These are phyloP conservation scores for Zoysia japonica DNA, from an alignment of 176 grass and related monocot genomes.

Conservation along the genomic window DNA sequence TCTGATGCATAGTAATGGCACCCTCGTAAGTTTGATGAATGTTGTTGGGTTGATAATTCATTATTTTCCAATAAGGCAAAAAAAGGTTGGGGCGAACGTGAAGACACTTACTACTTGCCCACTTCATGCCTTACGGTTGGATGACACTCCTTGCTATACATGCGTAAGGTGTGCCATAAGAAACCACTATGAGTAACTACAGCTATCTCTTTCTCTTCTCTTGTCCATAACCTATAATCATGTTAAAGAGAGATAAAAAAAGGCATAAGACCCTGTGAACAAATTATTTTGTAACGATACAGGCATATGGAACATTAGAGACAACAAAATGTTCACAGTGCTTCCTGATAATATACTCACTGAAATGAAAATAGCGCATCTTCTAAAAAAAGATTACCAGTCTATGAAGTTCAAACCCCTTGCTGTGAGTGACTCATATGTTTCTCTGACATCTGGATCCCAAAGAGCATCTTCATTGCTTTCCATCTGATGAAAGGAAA, in stretches of 20 bases:
- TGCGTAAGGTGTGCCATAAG: slow-evolving; percentile 64
- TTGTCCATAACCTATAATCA: slow-evolving; percentile 88
- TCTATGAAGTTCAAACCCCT: slow-evolving; percentile 89
- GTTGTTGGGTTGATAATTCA: background rate
- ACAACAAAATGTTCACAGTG: background rate
- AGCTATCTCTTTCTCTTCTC: slow-evolving; percentile 86
- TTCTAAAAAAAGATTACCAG: slow-evolving; percentile 55
- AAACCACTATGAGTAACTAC: slow-evolving; percentile 81
- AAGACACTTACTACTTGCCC: slow-evolving; percentile 57
- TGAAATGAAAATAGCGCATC: background rate
- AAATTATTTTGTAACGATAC: slow-evolving; percentile 6
- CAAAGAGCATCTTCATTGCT: slow-evolving; percentile 89
- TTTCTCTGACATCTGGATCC: slow-evolving; percentile 73
- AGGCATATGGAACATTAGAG: background rate
- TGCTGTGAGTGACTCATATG: slow-evolving; percentile 52
- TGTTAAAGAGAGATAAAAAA: background rate
- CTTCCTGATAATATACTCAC: background rate
- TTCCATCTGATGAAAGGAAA: slow-evolving; percentile 66
- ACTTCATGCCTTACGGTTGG: slow-evolving; percentile 58
- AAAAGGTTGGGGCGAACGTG: background rate
- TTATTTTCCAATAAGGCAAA: background rate
- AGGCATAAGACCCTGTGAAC: background rate
- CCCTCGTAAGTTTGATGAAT: background rate
- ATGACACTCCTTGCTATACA: slow-evolving; percentile 70
- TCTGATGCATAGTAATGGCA: background rate